These are phyloP conservation scores for Lachancea meyersii DNA, from an alignment of 805 yeast species.

Conservation along the genomic window DNA sequence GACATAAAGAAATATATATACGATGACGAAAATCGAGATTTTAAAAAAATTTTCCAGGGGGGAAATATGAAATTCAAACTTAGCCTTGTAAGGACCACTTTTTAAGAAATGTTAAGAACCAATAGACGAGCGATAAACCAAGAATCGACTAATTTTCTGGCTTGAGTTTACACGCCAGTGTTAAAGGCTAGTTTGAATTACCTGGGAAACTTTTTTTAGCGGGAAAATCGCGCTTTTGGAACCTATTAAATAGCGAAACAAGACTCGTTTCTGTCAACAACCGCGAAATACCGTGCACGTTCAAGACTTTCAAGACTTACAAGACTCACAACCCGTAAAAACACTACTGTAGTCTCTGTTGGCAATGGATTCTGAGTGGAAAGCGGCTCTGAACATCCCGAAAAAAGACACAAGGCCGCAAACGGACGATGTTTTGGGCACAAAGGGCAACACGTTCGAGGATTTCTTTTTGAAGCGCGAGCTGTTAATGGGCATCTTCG, in stretches of 20 bases:
- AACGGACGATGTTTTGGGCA: conserved; percentile 90
- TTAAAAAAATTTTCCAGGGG: background rate
- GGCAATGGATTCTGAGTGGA: conserved; percentile 51
- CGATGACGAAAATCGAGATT: background rate
- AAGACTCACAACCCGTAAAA: too few relatives aligned
- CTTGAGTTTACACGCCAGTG: background rate
- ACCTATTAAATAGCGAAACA: too few relatives aligned
- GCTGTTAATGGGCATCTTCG: conserved; percentile 94
- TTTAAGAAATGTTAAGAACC: background rate
- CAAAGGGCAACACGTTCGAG: conserved; percentile 87
- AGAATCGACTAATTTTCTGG: background rate
- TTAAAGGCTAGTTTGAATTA: background rate
- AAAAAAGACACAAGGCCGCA: conserved; percentile 88
- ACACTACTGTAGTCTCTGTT: too few relatives aligned
- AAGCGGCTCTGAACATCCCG: conserved; percentile 66
- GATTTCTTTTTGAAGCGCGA: conserved; percentile 89
- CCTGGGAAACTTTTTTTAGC: background rate
- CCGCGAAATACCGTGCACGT: too few relatives aligned
- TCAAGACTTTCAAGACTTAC: too few relatives aligned
- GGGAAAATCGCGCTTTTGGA: background rate
- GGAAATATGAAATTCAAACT: background rate
- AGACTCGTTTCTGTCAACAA: too few relatives aligned
- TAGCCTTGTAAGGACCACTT: conserved; percentile 1
- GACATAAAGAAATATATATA: background rate
- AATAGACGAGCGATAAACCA: background rate